Conservation (phyloP, 192 early-diverging fungal species). For the Coemansia sp. region DNA sequence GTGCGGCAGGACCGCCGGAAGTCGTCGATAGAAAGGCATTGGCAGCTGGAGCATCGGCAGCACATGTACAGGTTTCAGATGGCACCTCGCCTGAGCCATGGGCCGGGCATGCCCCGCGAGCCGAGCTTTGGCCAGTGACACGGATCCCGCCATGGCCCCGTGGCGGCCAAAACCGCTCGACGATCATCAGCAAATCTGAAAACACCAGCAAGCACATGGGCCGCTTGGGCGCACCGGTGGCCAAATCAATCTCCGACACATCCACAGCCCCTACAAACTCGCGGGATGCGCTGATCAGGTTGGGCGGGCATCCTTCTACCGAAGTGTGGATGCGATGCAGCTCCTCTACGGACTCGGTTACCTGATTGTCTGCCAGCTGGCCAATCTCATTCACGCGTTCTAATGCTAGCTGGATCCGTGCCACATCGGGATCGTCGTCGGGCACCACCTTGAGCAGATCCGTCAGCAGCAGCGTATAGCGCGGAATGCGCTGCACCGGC, state of each 20-base stretch:
- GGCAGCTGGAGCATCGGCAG: constrained; percentile 10
- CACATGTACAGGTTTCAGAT: constrained; percentile 13
- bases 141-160: constrained; percentile 43
- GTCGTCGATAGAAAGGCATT: constrained; percentile 41
- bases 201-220: constrained; percentile 52
- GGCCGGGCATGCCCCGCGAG: constrained; percentile 16
- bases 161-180: constrained; percentile 53
- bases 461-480: constrained; percentile 69
- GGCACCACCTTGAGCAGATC: constrained; percentile 47
- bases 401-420: constrained; percentile 43
- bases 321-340: constrained; percentile 53
- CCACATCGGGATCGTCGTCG: constrained; percentile 40
- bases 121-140: constrained; percentile 27
- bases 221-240: constrained; percentile 41
- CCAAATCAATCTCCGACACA: constrained; percentile 48
- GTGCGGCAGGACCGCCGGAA: constrained; percentile 19
- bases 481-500: constrained; percentile 75
- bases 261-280: constrained; percentile 53
- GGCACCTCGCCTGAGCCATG: constrained; percentile 7
- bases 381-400: constrained; percentile 55
- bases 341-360: constrained; percentile 49
- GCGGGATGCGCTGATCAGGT: constrained; percentile 57
- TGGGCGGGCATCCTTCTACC: constrained; percentile 53
- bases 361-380: constrained; percentile 54
- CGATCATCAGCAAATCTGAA: constrained; percentile 53